Base-by-base conservation (phyloP, 1,284 basidiomycete species). In the Trichosporon sp. region DNA sequence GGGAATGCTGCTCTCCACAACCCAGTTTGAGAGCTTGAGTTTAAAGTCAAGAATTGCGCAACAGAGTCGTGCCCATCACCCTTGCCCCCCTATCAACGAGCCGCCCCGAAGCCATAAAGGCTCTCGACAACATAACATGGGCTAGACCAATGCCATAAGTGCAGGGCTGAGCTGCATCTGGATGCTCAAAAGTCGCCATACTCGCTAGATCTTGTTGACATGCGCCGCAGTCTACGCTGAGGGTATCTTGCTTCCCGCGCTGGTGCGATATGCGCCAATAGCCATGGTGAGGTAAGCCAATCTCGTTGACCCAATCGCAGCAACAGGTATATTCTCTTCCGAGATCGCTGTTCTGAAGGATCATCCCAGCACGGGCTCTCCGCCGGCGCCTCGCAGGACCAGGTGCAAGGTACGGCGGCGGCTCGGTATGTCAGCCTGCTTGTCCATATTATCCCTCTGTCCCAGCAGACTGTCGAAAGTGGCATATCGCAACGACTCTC, bases 21-120 rank as follows among this genome's bases (percentile, higher is more conserved):
- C 49, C 49, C 25, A 29, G 25, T 54, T 54, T 54, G 49, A 54
- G 49, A 54, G 49, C 49, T 54, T 54, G 16, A 54, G 49, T n/a
- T 27, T 54, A 54, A 54, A 54, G 14, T 27, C 49, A 29, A 54
- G 25, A 8, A 9, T 5, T 14, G 13, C 25, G 11, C 23, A 27
- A 5, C 25, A 16, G 46, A 11, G 25, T 23, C 13, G 49, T 31
- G 16, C 7, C 25, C 25, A 27, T 29, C 27, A 27, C 11, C 27
- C n/a, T n/a, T n/a, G n/a, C n/a, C n/a, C n/a, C n/a, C n/a, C n/a
- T n/a, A n/a, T n/a, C n/a, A n/a, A n/a, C n/a, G n/a, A n/a, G n/a
- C 16, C 40, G 19, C 19, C 40, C 19, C 40, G 40, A 21, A 21
- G 40, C 37, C 16, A 19, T 40, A 16, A n/a, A n/a, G n/a, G n/a